Percentiles rank a stretch among this genome's conserved stretches.
These are phyloP conservation scores for Comarum palustre DNA, from an alignment of 306 rosid genomes.

Conservation along the genomic window DNA sequence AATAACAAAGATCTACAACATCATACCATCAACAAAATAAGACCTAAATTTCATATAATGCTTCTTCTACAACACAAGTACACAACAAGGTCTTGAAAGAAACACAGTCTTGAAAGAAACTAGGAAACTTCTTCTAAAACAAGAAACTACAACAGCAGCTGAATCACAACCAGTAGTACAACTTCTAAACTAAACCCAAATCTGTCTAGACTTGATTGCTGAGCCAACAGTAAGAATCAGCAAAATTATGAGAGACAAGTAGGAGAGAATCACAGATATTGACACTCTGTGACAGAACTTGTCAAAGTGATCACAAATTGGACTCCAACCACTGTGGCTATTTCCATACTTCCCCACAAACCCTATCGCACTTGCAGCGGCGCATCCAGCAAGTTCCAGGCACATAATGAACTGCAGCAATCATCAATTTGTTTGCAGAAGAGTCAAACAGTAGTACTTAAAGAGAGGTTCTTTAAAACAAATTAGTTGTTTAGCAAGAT, in stretches of 20 bases:
- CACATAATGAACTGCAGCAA: conserved; percentile 33
- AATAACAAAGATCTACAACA: neutral
- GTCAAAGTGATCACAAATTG: conserved; percentile 42
- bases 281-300: conserved; percentile 36
- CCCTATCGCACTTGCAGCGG: conserved; percentile 49
- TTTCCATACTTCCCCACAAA: conserved; percentile 51
- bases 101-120: neutral
- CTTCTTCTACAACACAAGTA: neutral
- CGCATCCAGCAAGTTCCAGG: conserved; percentile 40
- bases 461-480: neutral
- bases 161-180: neutral
- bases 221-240: conserved; percentile 39
- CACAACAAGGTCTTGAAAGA: neutral
- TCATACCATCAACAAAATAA: neutral
- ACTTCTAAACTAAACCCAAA: conserved; percentile 11
- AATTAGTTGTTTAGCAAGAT: neutral
- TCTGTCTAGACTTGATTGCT: conserved; percentile 34
- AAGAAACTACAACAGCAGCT: neutral
- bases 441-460: neutral
- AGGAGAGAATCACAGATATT: conserved; percentile 40
- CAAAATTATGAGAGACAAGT: conserved; percentile 36
- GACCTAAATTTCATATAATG: neutral
- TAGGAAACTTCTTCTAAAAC: neutral
- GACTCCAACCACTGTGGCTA: conserved; percentile 45
- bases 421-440: neutral